A percentile compares a stretch with the other conserved stretches of the same genome.
phyloP scores from a whole-genome alignment of 306 rosid species.

The Dicorynia guianensis region DNA sequence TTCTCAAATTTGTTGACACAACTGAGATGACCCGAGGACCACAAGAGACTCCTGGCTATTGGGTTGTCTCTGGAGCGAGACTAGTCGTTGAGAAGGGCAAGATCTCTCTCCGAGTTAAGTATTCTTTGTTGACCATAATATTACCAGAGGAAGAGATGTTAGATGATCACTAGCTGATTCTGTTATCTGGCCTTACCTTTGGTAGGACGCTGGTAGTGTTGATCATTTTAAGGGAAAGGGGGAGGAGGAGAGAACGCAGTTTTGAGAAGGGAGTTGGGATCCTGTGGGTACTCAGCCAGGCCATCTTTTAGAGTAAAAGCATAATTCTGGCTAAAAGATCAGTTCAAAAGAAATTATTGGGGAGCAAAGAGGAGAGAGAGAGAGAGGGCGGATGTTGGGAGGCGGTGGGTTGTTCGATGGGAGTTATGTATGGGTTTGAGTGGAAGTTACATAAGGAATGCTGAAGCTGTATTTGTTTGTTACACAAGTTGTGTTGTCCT shows the following conservation, averaged over 20 bases:
- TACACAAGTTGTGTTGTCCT: constrained; percentile 2
- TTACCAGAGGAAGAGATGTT: constrained; percentile 76
- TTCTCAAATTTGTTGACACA: constrained; percentile 87
- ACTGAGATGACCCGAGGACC: constrained; percentile 98
- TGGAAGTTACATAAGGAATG: constrained; percentile 2
- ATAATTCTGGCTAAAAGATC: background rate
- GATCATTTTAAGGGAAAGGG: background rate
- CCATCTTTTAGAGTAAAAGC: constrained; percentile 5
- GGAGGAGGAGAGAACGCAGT: background rate
- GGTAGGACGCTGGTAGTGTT: constrained; percentile 19
- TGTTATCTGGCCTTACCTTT: constrained; percentile 31
- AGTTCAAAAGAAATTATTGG: background rate
- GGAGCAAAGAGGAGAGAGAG: background rate
- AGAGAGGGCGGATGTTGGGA: background rate
- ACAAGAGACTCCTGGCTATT: constrained; percentile 92
- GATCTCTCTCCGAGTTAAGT: constrained; percentile 82
- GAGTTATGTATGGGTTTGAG: constrained; percentile 7
- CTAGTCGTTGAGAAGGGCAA: constrained; percentile 86
- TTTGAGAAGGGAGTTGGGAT: background rate
- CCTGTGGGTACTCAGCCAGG: constrained; percentile 20
- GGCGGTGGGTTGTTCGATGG: background rate
- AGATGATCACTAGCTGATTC: constrained; percentile 58
- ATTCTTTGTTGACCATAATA: constrained; percentile 78
- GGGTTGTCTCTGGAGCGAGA: constrained; percentile 98
- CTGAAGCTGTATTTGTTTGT: background rate